Conservation (phyloP, 805 yeast genomes). For the Nakazawaea wickerhamii region DNA sequence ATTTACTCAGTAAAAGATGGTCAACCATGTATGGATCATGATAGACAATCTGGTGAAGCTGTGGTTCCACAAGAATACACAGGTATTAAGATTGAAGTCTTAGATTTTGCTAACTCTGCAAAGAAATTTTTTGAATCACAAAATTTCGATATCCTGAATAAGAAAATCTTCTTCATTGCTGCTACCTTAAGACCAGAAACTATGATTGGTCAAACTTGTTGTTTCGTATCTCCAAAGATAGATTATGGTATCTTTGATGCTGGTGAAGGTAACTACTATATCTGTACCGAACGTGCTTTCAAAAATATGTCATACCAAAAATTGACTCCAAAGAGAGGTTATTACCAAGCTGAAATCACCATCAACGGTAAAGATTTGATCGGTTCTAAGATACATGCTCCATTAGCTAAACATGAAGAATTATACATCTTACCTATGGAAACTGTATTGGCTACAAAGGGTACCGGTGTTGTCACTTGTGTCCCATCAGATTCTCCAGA, state of each 20-base stretch:
- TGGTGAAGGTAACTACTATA: slow-evolving; percentile 66
- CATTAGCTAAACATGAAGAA: slow-evolving; percentile 63
- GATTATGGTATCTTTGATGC: slow-evolving; percentile 88
- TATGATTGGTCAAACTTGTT: slow-evolving; percentile 97
- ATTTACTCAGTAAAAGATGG: slow-evolving; percentile 97
- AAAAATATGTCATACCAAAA: slow-evolving; percentile 96
- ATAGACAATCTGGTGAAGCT: slow-evolving; percentile 95
- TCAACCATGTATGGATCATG: slow-evolving; percentile 99
- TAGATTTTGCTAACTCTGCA: slow-evolving; percentile 54
- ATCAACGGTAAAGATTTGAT: slow-evolving; percentile 70
- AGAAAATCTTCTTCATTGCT: slow-evolving; percentile 80
- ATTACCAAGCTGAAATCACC: slow-evolving; percentile 50
- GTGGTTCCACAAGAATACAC: slow-evolving; percentile 95
- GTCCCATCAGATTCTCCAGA: slow-evolving; percentile 99
- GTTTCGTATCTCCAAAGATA: slow-evolving; percentile 95
- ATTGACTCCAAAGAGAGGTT: slow-evolving; percentile 84
- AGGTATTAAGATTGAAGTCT: slow-evolving; percentile 78
- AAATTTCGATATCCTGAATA: slow-evolving; percentile 40
- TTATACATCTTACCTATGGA: slow-evolving; percentile 95
- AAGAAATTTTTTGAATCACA: slow-evolving; percentile 47
- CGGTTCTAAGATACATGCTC: slow-evolving; percentile 86
- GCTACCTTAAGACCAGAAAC: slow-evolving; percentile 99
- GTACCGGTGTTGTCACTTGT: slow-evolving; percentile 98
- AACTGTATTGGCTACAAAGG: slow-evolving; percentile 88
- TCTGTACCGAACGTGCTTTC: slow-evolving; percentile 92